Conservation (phyloP, 2,329 filamentous ascomycete species). For the Colletotrichum sp. region DNA sequence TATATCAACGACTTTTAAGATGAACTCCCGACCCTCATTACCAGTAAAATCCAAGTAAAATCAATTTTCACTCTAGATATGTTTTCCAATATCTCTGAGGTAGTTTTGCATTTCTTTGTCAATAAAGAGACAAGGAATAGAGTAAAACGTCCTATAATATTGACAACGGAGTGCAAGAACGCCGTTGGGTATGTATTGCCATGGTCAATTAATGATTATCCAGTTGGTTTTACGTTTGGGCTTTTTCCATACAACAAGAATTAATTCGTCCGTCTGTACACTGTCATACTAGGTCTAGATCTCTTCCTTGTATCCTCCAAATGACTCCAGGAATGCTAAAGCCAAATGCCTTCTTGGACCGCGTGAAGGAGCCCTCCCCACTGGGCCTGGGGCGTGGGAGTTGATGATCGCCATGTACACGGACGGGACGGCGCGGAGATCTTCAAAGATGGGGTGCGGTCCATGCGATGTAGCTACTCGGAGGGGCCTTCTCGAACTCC, state of each 20-base stretch:
- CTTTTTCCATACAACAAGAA: no score
- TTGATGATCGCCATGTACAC: neutral
- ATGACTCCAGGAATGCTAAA: neutral
- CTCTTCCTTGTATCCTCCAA: rapidly evolving
- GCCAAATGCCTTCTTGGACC: rapidly evolving
- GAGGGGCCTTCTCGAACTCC: neutral
- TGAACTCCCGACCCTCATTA: rapidly evolving
- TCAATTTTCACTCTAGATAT: rapidly evolving
- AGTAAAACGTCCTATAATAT: no score
- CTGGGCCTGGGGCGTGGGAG: rapidly evolving
- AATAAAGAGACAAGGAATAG: no score
- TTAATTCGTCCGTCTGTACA: neutral
- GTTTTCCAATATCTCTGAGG: no score
- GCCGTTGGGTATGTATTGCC: no score
- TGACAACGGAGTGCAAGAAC: no score
- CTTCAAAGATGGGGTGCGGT: neutral
- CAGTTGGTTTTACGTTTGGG: neutral
- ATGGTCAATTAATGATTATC: rapidly evolving
- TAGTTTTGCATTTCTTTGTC: no score
- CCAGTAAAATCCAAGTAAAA: rapidly evolving
- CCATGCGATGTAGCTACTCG: neutral
- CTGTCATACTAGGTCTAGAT: rapidly evolving
- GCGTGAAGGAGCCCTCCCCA: neutral
- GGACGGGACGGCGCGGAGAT: neutral
- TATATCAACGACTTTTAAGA: rapidly evolving